A percentile compares a stretch with the other conserved stretches of the same genome.
phyloP scores from a whole-genome alignment of 441 rosid species.

The Populus tomentosa region DNA sequence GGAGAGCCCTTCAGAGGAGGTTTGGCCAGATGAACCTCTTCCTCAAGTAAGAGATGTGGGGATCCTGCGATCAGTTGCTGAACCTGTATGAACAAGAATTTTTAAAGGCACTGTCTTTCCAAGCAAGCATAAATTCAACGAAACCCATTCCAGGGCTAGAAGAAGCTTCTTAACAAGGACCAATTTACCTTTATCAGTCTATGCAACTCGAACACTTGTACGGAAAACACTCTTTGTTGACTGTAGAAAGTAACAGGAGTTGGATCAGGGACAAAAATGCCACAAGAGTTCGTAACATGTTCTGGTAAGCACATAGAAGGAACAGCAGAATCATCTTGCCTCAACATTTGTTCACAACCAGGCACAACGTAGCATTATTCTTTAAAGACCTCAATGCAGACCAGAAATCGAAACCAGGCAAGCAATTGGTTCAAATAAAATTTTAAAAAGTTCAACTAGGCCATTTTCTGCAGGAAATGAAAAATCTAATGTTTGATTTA shows the following conservation, averaged over 20 bases:
- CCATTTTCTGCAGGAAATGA: background rate
- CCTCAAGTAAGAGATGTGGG: conserved; percentile 60
- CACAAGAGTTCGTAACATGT: conserved; percentile 5
- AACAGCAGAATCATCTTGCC: conserved; percentile 8
- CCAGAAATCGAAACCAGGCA: background rate
- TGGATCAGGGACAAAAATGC: conserved; percentile 26
- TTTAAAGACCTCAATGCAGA: background rate
- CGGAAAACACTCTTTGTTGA: conserved; percentile 84
- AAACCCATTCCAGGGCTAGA: conserved; percentile 7
- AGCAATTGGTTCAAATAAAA: background rate
- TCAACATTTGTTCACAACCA: conserved; percentile 7
- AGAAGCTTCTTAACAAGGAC: conserved; percentile 8
- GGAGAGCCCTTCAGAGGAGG: conserved; percentile 40
- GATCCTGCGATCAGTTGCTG: conserved; percentile 73
- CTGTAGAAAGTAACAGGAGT: conserved; percentile 52
- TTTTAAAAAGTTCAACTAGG: background rate
- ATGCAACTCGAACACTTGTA: conserved; percentile 85
- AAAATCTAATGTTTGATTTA: background rate
- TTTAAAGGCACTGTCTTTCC: conserved; percentile 10
- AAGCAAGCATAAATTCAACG: background rate
- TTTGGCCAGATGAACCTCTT: conserved; percentile 32
- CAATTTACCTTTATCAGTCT: conserved; percentile 78
- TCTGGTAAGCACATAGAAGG: background rate
- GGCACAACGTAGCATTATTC: conserved; percentile 9
- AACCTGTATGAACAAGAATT: conserved; percentile 47